These are phyloP conservation scores for Scheffersomyces stipitis DNA, from an alignment of 805 yeast genomes.

Conservation along the genomic window DNA sequence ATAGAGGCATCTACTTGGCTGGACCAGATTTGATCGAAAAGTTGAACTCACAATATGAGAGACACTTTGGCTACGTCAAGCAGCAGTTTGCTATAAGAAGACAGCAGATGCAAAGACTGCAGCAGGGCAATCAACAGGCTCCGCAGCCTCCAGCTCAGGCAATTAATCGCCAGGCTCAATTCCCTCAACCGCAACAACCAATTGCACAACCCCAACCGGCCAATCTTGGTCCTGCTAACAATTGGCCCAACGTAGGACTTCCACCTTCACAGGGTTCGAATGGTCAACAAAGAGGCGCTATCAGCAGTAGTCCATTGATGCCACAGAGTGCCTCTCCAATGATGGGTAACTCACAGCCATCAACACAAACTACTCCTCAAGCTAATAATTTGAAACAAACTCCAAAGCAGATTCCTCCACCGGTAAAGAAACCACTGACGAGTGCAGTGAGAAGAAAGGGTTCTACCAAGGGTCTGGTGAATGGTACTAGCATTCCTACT, in stretches of 20 bases:
- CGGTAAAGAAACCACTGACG: slow-evolving; percentile 8
- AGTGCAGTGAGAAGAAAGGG: slow-evolving; percentile 19
- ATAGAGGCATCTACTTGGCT: slow-evolving; percentile 65
- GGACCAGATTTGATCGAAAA: slow-evolving; percentile 71
- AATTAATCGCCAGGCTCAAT: slow-evolving; percentile 6
- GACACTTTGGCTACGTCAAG: slow-evolving; percentile 72
- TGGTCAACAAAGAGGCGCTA: slow-evolving; percentile 7
- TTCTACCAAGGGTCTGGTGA: slow-evolving; percentile 22
- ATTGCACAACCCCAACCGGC: slow-evolving; percentile 8
- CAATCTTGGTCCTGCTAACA: slow-evolving; percentile 11
- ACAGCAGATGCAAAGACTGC: slow-evolving; percentile 35
- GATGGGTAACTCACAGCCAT: slow-evolving; percentile 4
- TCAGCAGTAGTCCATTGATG: slow-evolving; percentile 27
- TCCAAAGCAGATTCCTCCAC: slow-evolving; percentile 7
- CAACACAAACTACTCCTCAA: slow-evolving; percentile 9
- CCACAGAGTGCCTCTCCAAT: slow-evolving; percentile 18
- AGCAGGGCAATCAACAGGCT: slow-evolving; percentile 14
- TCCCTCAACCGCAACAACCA: slow-evolving; percentile 11
- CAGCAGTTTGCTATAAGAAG: slow-evolving; percentile 50
- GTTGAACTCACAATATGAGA: slow-evolving; percentile 68
- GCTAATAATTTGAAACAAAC: slow-evolving; percentile 4
- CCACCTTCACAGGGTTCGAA: slow-evolving; percentile 5
- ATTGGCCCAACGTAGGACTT: slow-evolving; percentile 15
- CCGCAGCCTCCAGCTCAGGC: slow-evolving; percentile 4
- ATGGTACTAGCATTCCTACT: slow-evolving; percentile 29